Percentiles rank a stretch among this genome's conserved stretches.
These are phyloP conservation scores for Penicillium goetzii DNA, from an alignment of 495 filamentous ascomycete species.

Conservation along the genomic window DNA sequence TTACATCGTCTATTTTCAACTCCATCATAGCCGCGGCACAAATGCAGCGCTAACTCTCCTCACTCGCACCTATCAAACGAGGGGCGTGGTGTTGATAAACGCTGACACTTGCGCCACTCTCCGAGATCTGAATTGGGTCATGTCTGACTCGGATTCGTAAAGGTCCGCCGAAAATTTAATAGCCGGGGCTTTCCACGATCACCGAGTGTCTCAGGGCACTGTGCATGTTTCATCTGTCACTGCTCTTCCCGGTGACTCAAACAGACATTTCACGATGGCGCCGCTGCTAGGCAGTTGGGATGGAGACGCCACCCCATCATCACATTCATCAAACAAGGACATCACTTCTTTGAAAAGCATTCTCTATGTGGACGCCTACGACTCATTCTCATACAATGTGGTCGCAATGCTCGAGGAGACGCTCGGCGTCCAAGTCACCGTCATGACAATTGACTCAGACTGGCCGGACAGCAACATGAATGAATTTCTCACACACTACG, in stretches of 20 bases:
- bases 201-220: neutral
- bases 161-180: slow-evolving; percentile 3
- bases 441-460: slow-evolving; percentile 70
- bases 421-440: slow-evolving; percentile 65
- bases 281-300: slow-evolving; percentile 42
- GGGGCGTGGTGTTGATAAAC: slow-evolving; percentile 1
- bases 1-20: neutral
- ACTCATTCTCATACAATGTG: slow-evolving; percentile 96
- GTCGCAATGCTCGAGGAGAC: slow-evolving; percentile 71
- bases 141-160: slow-evolving; percentile 12
- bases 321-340: slow-evolving; percentile 1
- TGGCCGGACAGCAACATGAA: slow-evolving; percentile 48
- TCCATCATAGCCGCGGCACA: neutral
- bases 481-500: slow-evolving; percentile 61
- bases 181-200: slow-evolving; percentile 1
- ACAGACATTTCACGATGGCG: slow-evolving; percentile 31
- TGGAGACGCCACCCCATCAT: slow-evolving; percentile 14
- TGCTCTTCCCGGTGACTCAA: slow-evolving; percentile 7
- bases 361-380: slow-evolving; percentile 90
- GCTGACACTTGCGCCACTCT: slow-evolving; percentile 13
- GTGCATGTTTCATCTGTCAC: neutral
- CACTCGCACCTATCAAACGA: neutral
- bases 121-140: slow-evolving; percentile 14
- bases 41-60: slow-evolving; percentile 9
- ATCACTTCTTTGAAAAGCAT: slow-evolving; percentile 49